Percentiles rank a stretch among this genome's conserved stretches.
Conservation (phyloP, 2,329 filamentous ascomycete species). For the Pezizomycotina sp. region DNA sequence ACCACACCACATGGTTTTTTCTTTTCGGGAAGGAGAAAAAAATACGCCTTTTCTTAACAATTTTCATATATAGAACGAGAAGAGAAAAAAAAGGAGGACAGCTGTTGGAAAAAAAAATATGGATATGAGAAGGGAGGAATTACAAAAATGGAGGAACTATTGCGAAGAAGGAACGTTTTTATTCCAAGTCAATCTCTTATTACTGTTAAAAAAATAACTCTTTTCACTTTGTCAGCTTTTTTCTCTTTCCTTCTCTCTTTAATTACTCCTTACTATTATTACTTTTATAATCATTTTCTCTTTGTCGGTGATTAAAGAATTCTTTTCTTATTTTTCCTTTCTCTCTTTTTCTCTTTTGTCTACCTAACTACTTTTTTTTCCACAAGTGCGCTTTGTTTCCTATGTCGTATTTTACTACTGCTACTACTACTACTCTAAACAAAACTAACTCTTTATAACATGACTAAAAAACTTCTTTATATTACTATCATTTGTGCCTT, state of each 20-base stretch:
- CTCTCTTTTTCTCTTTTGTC: conserved; percentile 17
- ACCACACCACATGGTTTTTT: background rate
- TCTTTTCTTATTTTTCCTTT: conserved; percentile 19
- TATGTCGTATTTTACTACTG: no score
- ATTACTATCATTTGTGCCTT: conserved; percentile 27
- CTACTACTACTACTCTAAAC: no score
- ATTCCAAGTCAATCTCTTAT: conserved; percentile 20
- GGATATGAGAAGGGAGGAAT: no score
- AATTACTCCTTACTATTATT: conserved; percentile 3
- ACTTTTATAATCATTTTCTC: conserved; percentile 8
- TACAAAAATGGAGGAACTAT: no score
- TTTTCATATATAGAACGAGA: conserved; percentile 13
- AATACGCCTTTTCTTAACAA: conserved; percentile 11
- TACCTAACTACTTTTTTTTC: conserved; percentile 27
- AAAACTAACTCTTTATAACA: no score
- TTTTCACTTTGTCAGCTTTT: conserved; percentile 3
- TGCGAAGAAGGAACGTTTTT: conserved; percentile 16
- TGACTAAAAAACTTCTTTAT: no score
- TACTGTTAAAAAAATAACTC: conserved; percentile 6
- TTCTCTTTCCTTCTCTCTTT: conserved; percentile 7
- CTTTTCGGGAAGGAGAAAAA: background rate
- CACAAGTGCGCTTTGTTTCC: no score
- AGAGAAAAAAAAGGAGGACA: conserved; percentile 5
- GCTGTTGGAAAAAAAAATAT: no score
- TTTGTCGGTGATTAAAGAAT: conserved; percentile 2